Base-by-base conservation (phyloP, 257 asterid genomes). In the Ophiorrhiza pumila region DNA sequence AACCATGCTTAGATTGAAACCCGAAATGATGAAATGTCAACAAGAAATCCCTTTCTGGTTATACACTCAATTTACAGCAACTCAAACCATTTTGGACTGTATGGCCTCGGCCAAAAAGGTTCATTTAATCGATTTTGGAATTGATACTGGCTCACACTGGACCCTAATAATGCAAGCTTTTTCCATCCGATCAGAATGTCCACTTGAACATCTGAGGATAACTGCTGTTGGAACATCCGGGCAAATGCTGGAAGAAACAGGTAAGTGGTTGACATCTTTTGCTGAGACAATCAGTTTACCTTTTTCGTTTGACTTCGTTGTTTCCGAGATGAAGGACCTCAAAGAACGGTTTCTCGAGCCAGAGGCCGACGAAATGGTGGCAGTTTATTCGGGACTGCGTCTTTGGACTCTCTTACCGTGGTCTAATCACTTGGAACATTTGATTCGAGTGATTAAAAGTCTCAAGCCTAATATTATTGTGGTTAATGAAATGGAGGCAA, bases 161-260 rank as follows among this genome's bases (percentile, higher is more conserved):
- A 77, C 77, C 35, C 63, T 84, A 32, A 53, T 89, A 73, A 89
- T 89, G 89, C 96, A 89, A 67, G 92, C 87, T 41, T 83, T 87
- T 23, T 80, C 75, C 13, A 67, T 32, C 43, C 79, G 85, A 58
- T 13, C 27, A 25, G 83, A 70, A 45, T 37, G 25, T 34, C 83
- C 78, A 20, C 7, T 83, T 12, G 85, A 85, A 25, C 85, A 69
- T 77, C 86, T 87, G 52, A 84, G 74, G 85, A 72, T 87, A 32
- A 89, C 86, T 11, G 85, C 88, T 27, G 67, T 87, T 0, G 88
- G 87, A n/a, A 79, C 72, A 0, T 68, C 84, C 0, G 81, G 59
- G 56, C 72, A 47, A 27, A 78, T 74, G 27, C 62, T 86, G 41
- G 86, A 86, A 76, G 86, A n/a, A n/a, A n/a, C n/a, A n/a, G n/a